Base-by-base conservation (phyloP, 2,329 filamentous ascomycete species). In the Phialophora expanda region DNA sequence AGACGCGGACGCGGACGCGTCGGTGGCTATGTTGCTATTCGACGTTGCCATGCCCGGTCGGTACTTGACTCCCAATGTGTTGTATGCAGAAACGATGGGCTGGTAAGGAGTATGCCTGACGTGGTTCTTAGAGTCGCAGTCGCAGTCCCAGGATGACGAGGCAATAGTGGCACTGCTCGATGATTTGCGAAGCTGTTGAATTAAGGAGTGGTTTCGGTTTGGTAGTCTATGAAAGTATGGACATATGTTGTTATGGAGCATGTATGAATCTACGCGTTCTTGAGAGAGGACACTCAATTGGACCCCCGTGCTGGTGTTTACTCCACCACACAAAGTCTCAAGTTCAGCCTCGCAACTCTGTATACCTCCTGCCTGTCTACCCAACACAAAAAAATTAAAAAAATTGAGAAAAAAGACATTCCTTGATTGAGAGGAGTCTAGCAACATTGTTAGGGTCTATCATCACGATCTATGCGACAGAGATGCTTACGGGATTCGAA, bases 401-500 rank as follows among this genome's bases (percentile, higher is more conserved):
- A 20, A 44, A 30, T 9, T 30, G 2, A 30, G 4, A n/a, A 38
- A 41, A 60, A 41, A 41, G 17, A 46, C 7, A 28, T 20, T 14
- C 9, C 4, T 22, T 17, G 26, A 12, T 51, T 70, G 68, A 70
- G 64, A 70, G 66, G 68, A 69, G 70, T 51, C 17, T n/a, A n/a
- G 20, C 2, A 20, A 8, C 44, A 34, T 11, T 48, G 17, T 48
- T 48, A 48, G 44, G 17, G 20, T 48, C 9, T 6, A 12, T 32
- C 32, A 34, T 34, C 32, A 34, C 32, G 9, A 4, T 11, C 32
- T 12, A 34, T 9, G 32, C 2, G 30, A 11, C 2, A 34, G 11
- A 12, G 32, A 34, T 12, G 32, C 32, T 34, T 34, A 34, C 70
- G 70, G 70, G 70, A 70, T 67, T 72, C 62, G 70, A 72, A 72